phyloP scores from a whole-genome alignment of 164 flowering plant species.

The Stephania yunnanensis region DNA sequence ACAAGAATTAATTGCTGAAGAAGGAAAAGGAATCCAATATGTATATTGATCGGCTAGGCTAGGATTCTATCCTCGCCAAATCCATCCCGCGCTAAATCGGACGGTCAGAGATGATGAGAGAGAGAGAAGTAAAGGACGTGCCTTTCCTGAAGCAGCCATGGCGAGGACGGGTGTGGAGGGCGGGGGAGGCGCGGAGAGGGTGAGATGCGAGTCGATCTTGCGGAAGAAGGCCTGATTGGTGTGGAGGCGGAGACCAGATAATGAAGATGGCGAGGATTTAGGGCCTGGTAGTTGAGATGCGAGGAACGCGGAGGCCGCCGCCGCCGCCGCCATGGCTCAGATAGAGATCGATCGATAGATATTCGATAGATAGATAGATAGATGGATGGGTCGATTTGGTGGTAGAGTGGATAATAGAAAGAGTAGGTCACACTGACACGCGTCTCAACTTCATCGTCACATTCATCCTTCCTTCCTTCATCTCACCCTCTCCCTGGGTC shows the following conservation, averaged over 20 bases:
- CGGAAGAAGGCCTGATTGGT: slow-evolving; percentile 32
- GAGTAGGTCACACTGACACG: background rate
- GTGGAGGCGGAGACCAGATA: slow-evolving; percentile 45
- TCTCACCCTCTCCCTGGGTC: background rate
- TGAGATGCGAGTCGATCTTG: slow-evolving; percentile 42
- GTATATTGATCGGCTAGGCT: background rate
- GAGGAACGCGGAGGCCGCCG: slow-evolving; percentile 46
- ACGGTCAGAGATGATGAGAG: slow-evolving; percentile 11
- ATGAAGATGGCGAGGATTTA: slow-evolving; percentile 22
- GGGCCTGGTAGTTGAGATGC: slow-evolving; percentile 40
- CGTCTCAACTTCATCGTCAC: background rate
- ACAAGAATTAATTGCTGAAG: too few species aligned
- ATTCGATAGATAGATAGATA: background rate
- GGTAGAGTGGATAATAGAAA: too few species aligned
- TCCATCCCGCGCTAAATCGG: background rate
- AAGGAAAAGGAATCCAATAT: background rate
- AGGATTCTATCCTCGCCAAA: background rate
- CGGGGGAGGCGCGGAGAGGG: slow-evolving; percentile 34
- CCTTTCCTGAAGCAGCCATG: slow-evolving; percentile 93
- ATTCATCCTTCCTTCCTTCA: too few species aligned
- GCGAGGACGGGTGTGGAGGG: slow-evolving; percentile 44
- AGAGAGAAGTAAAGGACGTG: slow-evolving; percentile 5
- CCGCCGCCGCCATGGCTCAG: slow-evolving; percentile 44
- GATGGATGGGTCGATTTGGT: too few species aligned
- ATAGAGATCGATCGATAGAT: background rate